A percentile compares a stretch with the other conserved stretches of the same genome.
phyloP scores from a whole-genome alignment of 169 alveolate species.

The Plasmodium vinckei region DNA sequence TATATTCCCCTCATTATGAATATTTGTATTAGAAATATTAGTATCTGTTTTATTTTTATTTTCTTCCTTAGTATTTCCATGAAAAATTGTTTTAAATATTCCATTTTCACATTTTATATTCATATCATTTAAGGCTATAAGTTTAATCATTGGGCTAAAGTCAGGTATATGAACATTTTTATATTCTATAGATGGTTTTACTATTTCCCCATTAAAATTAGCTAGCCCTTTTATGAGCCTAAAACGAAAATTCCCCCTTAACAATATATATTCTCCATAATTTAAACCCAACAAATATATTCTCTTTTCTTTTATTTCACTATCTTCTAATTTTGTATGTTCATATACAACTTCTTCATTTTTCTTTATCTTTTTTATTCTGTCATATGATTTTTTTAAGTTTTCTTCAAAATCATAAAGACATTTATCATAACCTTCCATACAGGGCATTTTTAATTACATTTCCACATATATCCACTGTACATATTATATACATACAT shows the following conservation, averaged over 20 bases:
- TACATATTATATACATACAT: background rate
- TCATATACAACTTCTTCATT: background rate
- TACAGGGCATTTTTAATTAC: constrained; percentile 16
- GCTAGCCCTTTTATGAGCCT: constrained; percentile 52
- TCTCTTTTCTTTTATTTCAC: constrained; percentile 15
- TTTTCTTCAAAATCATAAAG: constrained; percentile 34
- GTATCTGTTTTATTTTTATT: no score
- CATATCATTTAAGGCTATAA: constrained; percentile 35
- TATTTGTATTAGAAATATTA: no score
- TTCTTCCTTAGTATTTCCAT: no score
- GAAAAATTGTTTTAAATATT: background rate
- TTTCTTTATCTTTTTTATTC: constrained; percentile 20
- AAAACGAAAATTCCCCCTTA: constrained; percentile 71
- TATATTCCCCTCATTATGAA: background rate
- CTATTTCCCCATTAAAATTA: constrained; percentile 36
- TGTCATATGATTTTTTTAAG: constrained; percentile 35
- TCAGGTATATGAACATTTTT: constrained; percentile 50
- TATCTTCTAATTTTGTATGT: constrained; percentile 33
- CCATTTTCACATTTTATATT: constrained; percentile 28
- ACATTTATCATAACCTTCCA: constrained; percentile 4
- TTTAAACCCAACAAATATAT: constrained; percentile 65
- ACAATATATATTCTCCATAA: constrained; percentile 62
- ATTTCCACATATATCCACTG: background rate
- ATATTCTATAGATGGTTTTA: constrained; percentile 50
- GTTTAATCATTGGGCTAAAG: constrained; percentile 41